These are phyloP conservation scores for Colletotrichum sp. DNA, from an alignment of 2,329 filamentous ascomycete species.

Conservation along the genomic window DNA sequence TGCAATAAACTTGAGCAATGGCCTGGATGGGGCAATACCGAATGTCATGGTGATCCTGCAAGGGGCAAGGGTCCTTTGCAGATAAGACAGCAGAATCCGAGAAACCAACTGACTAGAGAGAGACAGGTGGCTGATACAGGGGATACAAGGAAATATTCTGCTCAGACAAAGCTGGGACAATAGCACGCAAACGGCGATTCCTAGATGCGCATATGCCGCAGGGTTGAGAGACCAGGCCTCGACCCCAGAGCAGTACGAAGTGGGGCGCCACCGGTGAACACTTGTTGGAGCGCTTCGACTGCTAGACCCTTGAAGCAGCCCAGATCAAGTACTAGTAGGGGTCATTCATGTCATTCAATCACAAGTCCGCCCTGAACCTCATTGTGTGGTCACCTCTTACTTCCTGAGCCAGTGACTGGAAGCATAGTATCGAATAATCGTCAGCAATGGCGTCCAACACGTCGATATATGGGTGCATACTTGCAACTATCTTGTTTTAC, in stretches of 20 bases:
- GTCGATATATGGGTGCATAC: neutral
- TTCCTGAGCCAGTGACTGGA: neutral
- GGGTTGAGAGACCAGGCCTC: neutral
- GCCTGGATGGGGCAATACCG: neutral
- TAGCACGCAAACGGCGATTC: neutral
- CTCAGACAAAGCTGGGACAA: neutral
- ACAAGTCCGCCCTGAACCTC: neutral
- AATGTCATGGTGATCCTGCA: neutral
- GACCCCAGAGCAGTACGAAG: neutral
- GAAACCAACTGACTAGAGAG: neutral
- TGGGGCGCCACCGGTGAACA: neutral
- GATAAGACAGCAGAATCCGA: neutral
- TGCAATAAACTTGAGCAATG: neutral
- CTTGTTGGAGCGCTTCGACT: neutral
- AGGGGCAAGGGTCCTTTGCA: neutral
- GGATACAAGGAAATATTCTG: neutral
- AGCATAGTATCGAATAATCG: fast-evolving
- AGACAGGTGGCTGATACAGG: neutral
- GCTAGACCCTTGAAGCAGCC: neutral
- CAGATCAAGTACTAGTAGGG: neutral
- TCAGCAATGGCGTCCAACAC: neutral
- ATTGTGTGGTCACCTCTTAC: neutral
- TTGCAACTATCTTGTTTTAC: neutral
- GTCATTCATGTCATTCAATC: neutral
- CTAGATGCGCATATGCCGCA: neutral